A percentile compares a stretch with the other conserved stretches of the same genome.
These are phyloP conservation scores for Xylaria sp. DNA, from an alignment of 2,329 filamentous ascomycete genomes.

Conservation along the genomic window DNA sequence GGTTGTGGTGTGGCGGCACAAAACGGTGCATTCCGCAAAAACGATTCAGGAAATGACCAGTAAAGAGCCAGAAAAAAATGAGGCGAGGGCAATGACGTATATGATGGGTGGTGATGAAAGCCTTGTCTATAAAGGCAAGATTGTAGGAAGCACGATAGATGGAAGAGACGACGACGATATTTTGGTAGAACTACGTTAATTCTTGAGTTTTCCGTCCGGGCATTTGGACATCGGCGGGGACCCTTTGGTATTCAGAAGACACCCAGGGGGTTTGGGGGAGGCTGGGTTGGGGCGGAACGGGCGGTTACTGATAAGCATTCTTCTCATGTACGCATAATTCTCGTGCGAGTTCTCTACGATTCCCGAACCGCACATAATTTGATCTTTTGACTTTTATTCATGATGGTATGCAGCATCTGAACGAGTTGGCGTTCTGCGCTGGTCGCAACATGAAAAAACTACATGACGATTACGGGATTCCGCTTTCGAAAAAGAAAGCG, in stretches of 20 bases:
- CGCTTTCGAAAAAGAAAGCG: no score
- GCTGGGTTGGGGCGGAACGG: slow-evolving; percentile 1
- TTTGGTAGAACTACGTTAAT: neutral
- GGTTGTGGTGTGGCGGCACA: slow-evolving; percentile 41
- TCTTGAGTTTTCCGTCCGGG: neutral
- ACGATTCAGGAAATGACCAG: neutral
- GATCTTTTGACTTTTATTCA: neutral
- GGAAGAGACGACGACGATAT: neutral
- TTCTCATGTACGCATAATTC: slow-evolving; percentile 25
- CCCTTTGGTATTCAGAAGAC: neutral
- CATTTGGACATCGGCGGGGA: neutral
- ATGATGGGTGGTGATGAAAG: neutral
- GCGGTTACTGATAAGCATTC: slow-evolving; percentile 22
- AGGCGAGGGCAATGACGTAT: neutral
- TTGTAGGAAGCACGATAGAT: neutral
- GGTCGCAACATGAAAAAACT: no score
- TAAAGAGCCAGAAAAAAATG: neutral
- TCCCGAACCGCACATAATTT: neutral
- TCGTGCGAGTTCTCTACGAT: slow-evolving; percentile 14
- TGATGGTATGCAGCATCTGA: neutral
- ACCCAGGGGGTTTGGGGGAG: slow-evolving; percentile 10
- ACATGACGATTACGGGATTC: no score
- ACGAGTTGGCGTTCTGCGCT: no score
- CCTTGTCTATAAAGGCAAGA: neutral
- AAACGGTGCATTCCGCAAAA: slow-evolving; percentile 11